Base-by-base conservation (phyloP, 2,329 filamentous ascomycete genomes). In the Calycina herbarum region DNA sequence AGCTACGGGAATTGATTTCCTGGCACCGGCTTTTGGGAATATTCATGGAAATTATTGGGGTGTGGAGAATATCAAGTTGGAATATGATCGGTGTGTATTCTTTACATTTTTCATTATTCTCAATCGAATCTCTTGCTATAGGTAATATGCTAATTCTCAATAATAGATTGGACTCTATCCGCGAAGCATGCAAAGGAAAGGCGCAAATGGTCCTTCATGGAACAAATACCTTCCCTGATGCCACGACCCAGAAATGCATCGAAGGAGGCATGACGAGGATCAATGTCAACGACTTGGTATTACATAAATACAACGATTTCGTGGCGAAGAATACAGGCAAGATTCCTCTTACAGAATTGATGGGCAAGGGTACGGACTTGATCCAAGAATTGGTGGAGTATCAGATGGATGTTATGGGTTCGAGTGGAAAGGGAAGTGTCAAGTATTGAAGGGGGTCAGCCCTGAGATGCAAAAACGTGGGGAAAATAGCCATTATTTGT, bases 1-100 rank as follows among this genome's bases (percentile, higher is more conserved):
- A 7, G 82, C 79, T n/a, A 89, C 87, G 5, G 87, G 87, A 0
- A 88, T 90, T 72, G 85, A 89, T 73, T 89, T 86, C 78, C 77
- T 90, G 20, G 88, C 87, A 5, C 88, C 88, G 2, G 86, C 87
- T 0, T 89, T 90, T 78, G 88, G 87, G 1, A 90, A 90, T 71
- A 85, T 90, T 35, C 88, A 90, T 78, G 87, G 87, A 0, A 84
- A 86, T 66, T 89, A 90, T 66, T 68, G 73, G 13, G 69, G 71
- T 2, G 59, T 72, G 45, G 72, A 78, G 64, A 82, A 81, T 66
- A 82, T 83, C 64, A 72, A 64, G 74, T 75, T 59, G 79, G 81
- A 33, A 75, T 81, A 17, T 74, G 77, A 59, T 79, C 82, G 74
- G 74, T 82, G 48, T 81, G 82, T 67, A 77, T 0, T 0, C 2